A percentile compares a stretch with the other conserved stretches of the same genome.
These are phyloP conservation scores for Urochloa ruziziensis DNA, from an alignment of 176 grass and related monocot species.

Conservation along the genomic window DNA sequence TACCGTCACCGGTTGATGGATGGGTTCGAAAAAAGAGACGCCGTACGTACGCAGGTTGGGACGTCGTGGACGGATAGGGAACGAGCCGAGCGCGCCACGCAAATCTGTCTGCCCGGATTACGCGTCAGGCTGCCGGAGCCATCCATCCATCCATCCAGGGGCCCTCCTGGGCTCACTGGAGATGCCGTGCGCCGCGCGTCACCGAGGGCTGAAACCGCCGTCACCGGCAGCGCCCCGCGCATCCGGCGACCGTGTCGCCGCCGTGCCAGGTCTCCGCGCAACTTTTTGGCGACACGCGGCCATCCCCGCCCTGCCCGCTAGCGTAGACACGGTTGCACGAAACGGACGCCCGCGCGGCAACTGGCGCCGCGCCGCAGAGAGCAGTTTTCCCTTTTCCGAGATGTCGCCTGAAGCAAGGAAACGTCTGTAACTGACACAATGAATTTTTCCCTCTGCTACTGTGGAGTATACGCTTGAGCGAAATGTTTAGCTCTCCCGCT, in stretches of 20 bases:
- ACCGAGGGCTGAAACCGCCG: neutral
- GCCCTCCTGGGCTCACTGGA: too few species aligned
- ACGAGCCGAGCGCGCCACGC: neutral
- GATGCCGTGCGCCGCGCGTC: neutral
- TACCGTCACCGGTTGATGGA: neutral
- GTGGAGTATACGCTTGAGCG: too few species aligned
- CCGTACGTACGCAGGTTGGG: neutral
- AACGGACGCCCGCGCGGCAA: neutral
- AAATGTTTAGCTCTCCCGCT: too few species aligned
- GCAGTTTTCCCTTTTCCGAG: too few species aligned
- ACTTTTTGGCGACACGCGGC: neutral
- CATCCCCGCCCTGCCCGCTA: too few species aligned
- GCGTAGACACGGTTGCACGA: neutral
- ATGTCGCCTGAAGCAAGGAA: too few species aligned
- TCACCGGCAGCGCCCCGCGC: neutral
- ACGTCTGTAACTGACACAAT: too few species aligned
- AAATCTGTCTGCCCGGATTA: neutral
- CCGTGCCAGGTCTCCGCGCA: neutral
- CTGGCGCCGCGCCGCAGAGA: neutral
- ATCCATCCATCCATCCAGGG: too few species aligned
- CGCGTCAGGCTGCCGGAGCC: neutral
- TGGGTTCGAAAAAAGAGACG: neutral
- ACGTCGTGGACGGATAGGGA: neutral
- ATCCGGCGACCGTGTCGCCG: constrained; percentile 17
- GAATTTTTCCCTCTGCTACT: too few species aligned